Percentiles rank a stretch among this genome's conserved stretches.
phyloP scores from a whole-genome alignment of 768 basidiomycete genomes.

The Panellus pusillus region DNA sequence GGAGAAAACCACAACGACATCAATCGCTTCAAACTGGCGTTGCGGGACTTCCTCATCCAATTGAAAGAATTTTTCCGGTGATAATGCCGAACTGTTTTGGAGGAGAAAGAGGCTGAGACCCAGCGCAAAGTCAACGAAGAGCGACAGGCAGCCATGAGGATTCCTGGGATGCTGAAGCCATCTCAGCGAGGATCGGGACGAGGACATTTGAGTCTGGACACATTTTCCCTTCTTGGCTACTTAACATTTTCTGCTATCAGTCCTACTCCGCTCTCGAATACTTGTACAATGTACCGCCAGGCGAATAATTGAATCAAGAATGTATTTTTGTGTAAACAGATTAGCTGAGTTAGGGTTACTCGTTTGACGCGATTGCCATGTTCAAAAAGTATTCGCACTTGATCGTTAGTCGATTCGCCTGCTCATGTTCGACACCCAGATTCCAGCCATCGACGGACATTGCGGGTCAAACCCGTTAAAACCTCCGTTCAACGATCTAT shows the following conservation, averaged over 20 bases:
- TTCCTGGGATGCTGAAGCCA: constrained; percentile 98
- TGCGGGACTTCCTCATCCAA: constrained; percentile 97
- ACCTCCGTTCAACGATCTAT: constrained; percentile 91
- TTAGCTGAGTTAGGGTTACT: too few species aligned
- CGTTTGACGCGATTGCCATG: constrained; percentile 40
- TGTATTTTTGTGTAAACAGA: constrained; percentile 40
- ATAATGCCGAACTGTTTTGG: constrained; percentile 90
- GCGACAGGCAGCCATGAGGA: constrained; percentile 84
- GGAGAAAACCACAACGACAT: constrained; percentile 76
- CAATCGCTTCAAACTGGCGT: constrained; percentile 88
- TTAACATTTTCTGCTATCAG: constrained; percentile 28
- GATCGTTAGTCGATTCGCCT: constrained; percentile 9
- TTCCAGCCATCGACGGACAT: constrained; percentile 79
- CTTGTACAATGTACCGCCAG: constrained; percentile 5
- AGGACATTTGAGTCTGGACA: constrained; percentile 62
- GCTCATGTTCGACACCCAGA: constrained; percentile 37
- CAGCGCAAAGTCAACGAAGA: constrained; percentile 79
- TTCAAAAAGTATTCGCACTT: constrained; percentile 65
- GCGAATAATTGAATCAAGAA: constrained; percentile 18
- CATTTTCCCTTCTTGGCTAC: constrained; percentile 26
- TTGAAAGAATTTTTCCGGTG: constrained; percentile 96
- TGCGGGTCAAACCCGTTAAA: constrained; percentile 88
- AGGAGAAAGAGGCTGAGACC: constrained; percentile 90
- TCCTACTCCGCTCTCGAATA: constrained; percentile 15
- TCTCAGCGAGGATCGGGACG: constrained; percentile 92